A percentile compares a stretch with the other conserved stretches of the same genome.
These are phyloP conservation scores for Herpetomonas tarakana DNA, from an alignment of 208 protist genomes.

Conservation along the genomic window DNA sequence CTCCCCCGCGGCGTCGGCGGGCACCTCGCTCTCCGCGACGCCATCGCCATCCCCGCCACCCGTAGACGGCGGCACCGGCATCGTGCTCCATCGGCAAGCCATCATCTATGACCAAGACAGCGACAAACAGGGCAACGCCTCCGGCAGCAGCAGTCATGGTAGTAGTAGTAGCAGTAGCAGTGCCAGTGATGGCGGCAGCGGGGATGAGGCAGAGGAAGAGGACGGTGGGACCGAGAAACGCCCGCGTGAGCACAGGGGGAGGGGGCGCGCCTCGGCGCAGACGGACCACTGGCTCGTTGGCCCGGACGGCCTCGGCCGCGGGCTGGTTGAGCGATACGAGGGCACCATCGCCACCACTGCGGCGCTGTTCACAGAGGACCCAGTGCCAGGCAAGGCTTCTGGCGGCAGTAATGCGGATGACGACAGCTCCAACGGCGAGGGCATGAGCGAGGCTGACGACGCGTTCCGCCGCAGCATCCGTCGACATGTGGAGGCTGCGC, in stretches of 20 bases:
- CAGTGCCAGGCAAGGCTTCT: constrained; percentile 18
- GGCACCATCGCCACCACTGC: constrained; percentile 36
- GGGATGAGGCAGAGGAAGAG: background rate
- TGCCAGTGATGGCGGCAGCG: constrained; percentile 1
- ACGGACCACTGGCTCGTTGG: constrained; percentile 38
- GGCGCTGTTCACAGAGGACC: constrained; percentile 63
- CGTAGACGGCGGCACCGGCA: background rate
- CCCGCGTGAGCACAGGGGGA: no score
- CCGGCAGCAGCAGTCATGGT: constrained; percentile 2
- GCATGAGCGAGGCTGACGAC: constrained; percentile 38
- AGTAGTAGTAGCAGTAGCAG: constrained; percentile 14
- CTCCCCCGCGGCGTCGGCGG: constrained; percentile 15
- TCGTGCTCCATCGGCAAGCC: background rate
- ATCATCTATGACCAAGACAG: background rate
- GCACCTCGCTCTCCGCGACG: constrained; percentile 1
- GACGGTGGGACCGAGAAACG: background rate
- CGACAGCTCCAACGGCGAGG: constrained; percentile 26
- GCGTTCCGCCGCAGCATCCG: constrained; percentile 36
- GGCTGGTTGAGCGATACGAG: constrained; percentile 23
- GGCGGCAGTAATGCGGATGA: constrained; percentile 5
- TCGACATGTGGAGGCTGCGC: constrained; percentile 32
- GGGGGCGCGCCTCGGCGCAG: background rate
- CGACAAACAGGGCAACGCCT: background rate
- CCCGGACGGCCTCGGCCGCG: constrained; percentile 25
- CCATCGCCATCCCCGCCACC: background rate